Conservation (phyloP, 1,284 basidiomycete species). For the Ceratobasidium sp. region DNA sequence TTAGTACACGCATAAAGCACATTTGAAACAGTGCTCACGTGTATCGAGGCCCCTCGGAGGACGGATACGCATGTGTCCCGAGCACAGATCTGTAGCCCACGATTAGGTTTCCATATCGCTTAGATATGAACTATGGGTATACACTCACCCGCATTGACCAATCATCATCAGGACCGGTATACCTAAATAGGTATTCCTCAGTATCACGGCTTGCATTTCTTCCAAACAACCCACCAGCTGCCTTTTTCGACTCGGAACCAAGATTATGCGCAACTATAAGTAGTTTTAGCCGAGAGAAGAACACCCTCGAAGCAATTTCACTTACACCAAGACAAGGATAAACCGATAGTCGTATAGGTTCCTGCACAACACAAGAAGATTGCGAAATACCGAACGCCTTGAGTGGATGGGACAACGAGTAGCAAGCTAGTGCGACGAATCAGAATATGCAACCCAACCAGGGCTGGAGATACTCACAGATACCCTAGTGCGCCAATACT, state of each 20-base stretch:
- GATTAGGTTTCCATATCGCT: not conserved
- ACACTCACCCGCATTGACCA: slow-evolving; percentile 27
- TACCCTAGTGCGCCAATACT: slow-evolving; percentile 69
- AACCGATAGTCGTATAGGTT: slow-evolving; percentile 70
- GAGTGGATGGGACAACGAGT: slow-evolving; percentile 55
- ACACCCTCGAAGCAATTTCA: no score
- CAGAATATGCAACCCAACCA: no score
- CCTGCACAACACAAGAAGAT: slow-evolving; percentile 73
- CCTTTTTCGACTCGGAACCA: slow-evolving; percentile 35
- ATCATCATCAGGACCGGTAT: slow-evolving; percentile 26
- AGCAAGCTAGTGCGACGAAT: slow-evolving; percentile 55
- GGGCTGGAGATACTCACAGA: slow-evolving; percentile 54
- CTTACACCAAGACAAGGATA: slow-evolving; percentile 77
- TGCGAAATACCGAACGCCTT: slow-evolving; percentile 68
- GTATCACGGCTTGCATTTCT: not conserved
- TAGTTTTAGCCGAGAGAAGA: not conserved
- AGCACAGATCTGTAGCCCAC: slow-evolving; percentile 10
- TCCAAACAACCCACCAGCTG: not conserved
- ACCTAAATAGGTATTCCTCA: not conserved
- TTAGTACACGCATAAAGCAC: not conserved
- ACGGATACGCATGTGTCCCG: slow-evolving; percentile 22
- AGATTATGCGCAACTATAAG: slow-evolving; percentile 35
- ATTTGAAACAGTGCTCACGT: not conserved
- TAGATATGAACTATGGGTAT: not conserved
- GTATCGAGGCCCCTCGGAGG: slow-evolving; percentile 24